Base-by-base conservation (phyloP, 441 rosid genomes). In the Geranium incanum region DNA sequence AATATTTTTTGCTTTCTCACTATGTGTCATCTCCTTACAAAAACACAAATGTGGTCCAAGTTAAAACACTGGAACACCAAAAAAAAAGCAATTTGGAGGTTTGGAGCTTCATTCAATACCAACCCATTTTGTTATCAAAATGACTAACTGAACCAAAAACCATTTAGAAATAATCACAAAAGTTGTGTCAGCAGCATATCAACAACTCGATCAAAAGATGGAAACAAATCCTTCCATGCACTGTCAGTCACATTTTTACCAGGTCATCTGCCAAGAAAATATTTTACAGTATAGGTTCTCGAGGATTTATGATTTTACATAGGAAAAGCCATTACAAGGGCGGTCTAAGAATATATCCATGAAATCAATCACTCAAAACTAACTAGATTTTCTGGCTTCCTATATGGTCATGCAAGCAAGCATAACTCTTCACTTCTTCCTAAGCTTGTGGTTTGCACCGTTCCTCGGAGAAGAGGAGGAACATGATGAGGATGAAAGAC, bases 381-480 rank as follows among this genome's bases (percentile, higher is more conserved):
- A 48, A 48, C n/a, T 48, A 48, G n/a, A n/a, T 12, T n/a, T 48
- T 48, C n/a, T 12, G 55, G n/a, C 55, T 11, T 50, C 57, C 57
- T 50, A 50, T 50, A 13, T 50, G 33, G 33, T 28, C 33, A 28
- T 28, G 33, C 33, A 28, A 28, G 33, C 33, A 28, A 28, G 33
- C 33, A 28, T 28, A 28, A 28, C 33, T 28, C 36, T 63, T 77
- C 50, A 74, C 19, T 11, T 66, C 62, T 52, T 73, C 36, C 69
- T 77, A 50, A 62, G 39, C 57, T 60, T 75, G 70, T 50, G 13
- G n/a, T 57, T 39, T 36, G 43, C 66, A 33, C 37, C 37, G 4
- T 36, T 19, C 43, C 62, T 76, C 11, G 66, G 66, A 37, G 73
- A 39, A 33, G 74, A 72, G 5, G 79, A 75, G 43, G 78, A 76